Evolutionary conservation across 352 stramenopile genomes (phyloP), one percentile per base, ranked within the genome.

Genomic region (Saprolegnia diclina): DNA sequence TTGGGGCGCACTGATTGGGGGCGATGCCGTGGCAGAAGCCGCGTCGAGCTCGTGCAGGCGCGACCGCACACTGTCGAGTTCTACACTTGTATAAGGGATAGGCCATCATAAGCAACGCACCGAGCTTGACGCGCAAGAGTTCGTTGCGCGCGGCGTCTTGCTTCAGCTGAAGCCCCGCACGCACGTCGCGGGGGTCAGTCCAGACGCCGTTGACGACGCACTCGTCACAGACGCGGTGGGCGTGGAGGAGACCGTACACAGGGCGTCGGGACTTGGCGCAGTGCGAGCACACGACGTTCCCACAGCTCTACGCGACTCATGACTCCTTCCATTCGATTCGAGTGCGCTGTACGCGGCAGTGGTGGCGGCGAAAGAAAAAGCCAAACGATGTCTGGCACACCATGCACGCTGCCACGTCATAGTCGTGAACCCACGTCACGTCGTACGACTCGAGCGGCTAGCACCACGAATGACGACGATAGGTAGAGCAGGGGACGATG

Each of bases 201-300:
- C 63, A 69, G 18, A 69, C 63, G 38, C 63, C 63, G 38, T 69
- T 69, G n/a, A 45, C 24, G 10, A 69, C 4, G 50, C 63, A 69
- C 32, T 52, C 13, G 53, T 69, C 63, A 38, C 63, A 69, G 6
- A 69, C 63, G 29, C 63, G 63, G 38, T 69, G 63, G 19, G 45
- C 18, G 53, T 52, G 21, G 1, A 69, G 26, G 29, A 69, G 35
- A 19, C 63, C 63, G 21, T 62, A 69, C 45, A 69, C 63, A 11
- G 53, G 29, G 6, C 53, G 48, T 19, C 54, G 53, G 5, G 63
- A 50, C 42, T 69, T 37, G 26, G 44, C 26, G 38, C 63, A 69
- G 6, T 13, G 26, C 11, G n/a, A 52, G 63, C 63, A 69, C 21
- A 69, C 63, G 37, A 69, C 53, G 26, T 63, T 52, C 37, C 63